Conservation (phyloP, 2,329 filamentous ascomycete species). For the Botryosphaeria dothidea region DNA sequence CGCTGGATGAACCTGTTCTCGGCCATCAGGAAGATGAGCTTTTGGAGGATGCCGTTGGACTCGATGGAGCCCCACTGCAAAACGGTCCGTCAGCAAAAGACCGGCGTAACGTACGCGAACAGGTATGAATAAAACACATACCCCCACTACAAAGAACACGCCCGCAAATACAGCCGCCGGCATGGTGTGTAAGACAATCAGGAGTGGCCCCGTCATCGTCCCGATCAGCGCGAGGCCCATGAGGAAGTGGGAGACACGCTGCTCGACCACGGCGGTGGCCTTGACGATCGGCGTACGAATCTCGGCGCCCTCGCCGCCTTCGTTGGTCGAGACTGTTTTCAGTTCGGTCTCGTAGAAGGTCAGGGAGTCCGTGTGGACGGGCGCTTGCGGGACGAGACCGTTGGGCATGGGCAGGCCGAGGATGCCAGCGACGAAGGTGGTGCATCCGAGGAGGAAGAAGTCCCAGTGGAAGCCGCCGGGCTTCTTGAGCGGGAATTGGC, state of each 20-base stretch:
- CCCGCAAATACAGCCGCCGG: slow-evolving; percentile 54
- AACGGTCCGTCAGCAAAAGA: slow-evolving; percentile 1
- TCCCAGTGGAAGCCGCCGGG: slow-evolving; percentile 60
- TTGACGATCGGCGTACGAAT: slow-evolving; percentile 46
- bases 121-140: slow-evolving; percentile 23
- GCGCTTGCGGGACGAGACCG: slow-evolving; percentile 56
- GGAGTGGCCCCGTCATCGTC: slow-evolving; percentile 55
- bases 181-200: slow-evolving; percentile 53
- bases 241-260: slow-evolving; percentile 55
- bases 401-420: slow-evolving; percentile 57
- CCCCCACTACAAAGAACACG: slow-evolving; percentile 59
- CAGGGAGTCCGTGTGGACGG: slow-evolving; percentile 57
- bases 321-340: slow-evolving; percentile 41
- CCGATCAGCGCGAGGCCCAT: slow-evolving; percentile 57
- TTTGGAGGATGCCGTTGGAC: slow-evolving; percentile 52
- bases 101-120: too few relatives aligned
- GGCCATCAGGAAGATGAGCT: slow-evolving; percentile 48
- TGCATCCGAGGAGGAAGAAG: slow-evolving; percentile 57
- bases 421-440: slow-evolving; percentile 53
- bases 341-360: slow-evolving; percentile 38
- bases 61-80: slow-evolving; percentile 42
- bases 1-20: slow-evolving; percentile 51
- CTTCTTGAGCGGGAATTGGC: slow-evolving; percentile 55
- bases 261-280: slow-evolving; percentile 52
- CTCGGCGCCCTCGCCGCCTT: slow-evolving; percentile 40